Percentiles rank a stretch among this genome's conserved stretches.
These are phyloP conservation scores for Uronychia binucleata DNA, from an alignment of 73 alveolate species.

Conservation along the genomic window DNA sequence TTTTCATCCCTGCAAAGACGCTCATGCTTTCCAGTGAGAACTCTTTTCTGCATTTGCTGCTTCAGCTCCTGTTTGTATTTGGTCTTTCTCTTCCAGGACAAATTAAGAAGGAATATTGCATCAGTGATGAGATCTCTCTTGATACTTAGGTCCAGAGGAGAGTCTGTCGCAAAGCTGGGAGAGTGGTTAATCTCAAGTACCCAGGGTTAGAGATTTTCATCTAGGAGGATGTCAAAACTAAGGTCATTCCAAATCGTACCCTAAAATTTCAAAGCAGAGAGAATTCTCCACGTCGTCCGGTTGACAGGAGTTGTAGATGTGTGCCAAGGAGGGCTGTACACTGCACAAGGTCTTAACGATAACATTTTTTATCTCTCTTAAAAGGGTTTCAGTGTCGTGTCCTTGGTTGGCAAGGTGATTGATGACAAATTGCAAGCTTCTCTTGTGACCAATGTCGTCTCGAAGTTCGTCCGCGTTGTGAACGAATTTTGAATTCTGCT, in stretches of 20 bases:
- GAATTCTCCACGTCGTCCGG: constrained; percentile 57
- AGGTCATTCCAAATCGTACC: constrained; percentile 27
- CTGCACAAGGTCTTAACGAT: constrained; percentile 60
- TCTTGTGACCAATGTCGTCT: constrained; percentile 59
- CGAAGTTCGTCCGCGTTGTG: constrained; percentile 28
- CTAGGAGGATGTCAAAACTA: constrained; percentile 55
- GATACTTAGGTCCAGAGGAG: constrained; percentile 60
- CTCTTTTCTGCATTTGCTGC: constrained; percentile 12
- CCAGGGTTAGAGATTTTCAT: constrained; percentile 66
- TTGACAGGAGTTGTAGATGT: constrained; percentile 57
- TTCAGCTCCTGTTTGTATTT: constrained; percentile 12
- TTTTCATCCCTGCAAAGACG: constrained; percentile 9
- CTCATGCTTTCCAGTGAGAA: constrained; percentile 21
- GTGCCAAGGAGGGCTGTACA: constrained; percentile 55
- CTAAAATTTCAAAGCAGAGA: constrained; percentile 70
- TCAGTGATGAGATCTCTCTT: constrained; percentile 57
- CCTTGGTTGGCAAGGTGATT: constrained; percentile 47
- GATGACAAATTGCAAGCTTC: neutral
- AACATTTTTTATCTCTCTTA: constrained; percentile 43
- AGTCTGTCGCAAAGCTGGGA: constrained; percentile 86
- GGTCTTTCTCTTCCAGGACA: constrained; percentile 28
- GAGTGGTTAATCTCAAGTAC: constrained; percentile 86
- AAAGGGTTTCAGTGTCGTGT: constrained; percentile 17
- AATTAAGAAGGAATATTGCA: constrained; percentile 47
- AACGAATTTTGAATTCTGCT: constrained; percentile 42